Base-by-base conservation (phyloP, 169 alveolate species). In the Plasmodium vinckei region DNA sequence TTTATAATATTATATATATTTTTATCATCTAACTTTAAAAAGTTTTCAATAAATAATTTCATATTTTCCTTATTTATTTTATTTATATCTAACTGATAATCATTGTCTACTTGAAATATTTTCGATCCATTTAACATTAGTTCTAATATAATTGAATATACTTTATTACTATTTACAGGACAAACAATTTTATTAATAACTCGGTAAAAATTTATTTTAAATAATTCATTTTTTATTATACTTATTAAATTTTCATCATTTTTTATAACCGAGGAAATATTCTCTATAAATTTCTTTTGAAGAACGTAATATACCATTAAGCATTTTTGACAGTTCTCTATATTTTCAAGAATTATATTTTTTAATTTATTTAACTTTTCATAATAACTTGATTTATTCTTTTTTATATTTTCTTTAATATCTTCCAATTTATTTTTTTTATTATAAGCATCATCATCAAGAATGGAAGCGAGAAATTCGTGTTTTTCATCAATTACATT, bases 301-400 rank as follows among this genome's bases (percentile, higher is more conserved):
- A 64, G 53, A 19, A 77, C 68, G 46, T 77, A 77, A 33, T 77
- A 77, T 47, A 77, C 65, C 88, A 77, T 77, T 56, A 77, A 47
- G 42, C 88, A 77, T 53, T 77, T 77, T 64, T 77, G 77, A 33
- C 88, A 77, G 54, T 27, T 77, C 23, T 51, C 75, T 63, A 77
- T 51, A 77, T 63, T 77, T 49, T 77, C 77, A 17, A 25, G 49
- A 63, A 77, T 77, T n/a, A 77, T 27, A 47, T 51, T 64, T 47
- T 63, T 63, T 63, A 77, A 49, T 13, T 64, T 77, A 17, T 57
- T 49, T 25, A 77, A 61, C 25, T 68, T 46, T 9, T 77, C 51
- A 13, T 25, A 47, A 51, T 77, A 23, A 13, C 51, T 63, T 44
- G 49, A 27, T 63, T 77, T 77, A 63, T 21, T 63, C 47, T 49